Base-by-base conservation (phyloP, 1,139 yeast species). In the Yamadazyma atlantica region DNA sequence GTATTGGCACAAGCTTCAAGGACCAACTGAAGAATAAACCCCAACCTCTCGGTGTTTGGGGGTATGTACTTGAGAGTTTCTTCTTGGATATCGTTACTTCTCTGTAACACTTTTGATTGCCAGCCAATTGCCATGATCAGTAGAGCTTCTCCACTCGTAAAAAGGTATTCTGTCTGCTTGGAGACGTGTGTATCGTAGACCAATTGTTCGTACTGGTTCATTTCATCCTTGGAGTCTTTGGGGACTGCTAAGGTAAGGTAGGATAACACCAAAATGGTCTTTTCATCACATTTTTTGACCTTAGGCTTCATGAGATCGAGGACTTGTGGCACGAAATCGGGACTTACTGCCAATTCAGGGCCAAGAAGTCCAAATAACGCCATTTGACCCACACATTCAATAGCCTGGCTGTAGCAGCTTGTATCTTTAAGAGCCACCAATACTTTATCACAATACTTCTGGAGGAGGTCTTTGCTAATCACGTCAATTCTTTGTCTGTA, bases 81-180 rank as follows among this genome's bases (percentile, higher is more conserved):
- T 12, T 62, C 71, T 38, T 62, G 73, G 12, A 82, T 66, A 54
- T 84, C 90, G 26, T 79, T 48, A 18, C 70, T 62, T 31, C 76
- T 66, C 29, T 61, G 58, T 44, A 88, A 62, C 12, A 73, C 70
- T 18, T 67, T 71, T 0, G 96, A 82, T 2, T 70, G 56, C 95
- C 95, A 86, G 0, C 97, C 96, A 19, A 81, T 73, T 0, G 87
- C 80, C 4, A 83, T 54, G 14, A 87, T 67, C 24, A 87, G 73
- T 19, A 89, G 62, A 0, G 96, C 92, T 57, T 92, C 97, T 40
- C 97, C 97, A 37, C 83, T 74, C 0, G 90, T 49, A 50, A 92
- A 88, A 28, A 85, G 62, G 40, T 71, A 77, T 44, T 90, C 97
- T 9, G 80, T 69, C 46, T 85, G 89, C 46, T 85, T 87, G 1